Evolutionary conservation across 2,329 filamentous ascomycete genomes (phyloP).

Genomic region (Clarireedia homoeocarpa): DNA sequence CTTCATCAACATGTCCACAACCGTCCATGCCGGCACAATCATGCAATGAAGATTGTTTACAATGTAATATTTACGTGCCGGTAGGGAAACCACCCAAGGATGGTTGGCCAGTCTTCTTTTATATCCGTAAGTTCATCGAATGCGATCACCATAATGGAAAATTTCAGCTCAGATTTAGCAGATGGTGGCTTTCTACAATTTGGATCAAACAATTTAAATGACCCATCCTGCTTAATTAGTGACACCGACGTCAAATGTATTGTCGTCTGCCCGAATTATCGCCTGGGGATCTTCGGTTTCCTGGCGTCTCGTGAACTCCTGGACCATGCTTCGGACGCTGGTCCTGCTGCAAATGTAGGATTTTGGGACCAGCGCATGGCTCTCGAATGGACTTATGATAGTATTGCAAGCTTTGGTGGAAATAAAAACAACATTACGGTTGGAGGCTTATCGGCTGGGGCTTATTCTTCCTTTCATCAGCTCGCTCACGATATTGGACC

Average conservation of each 20-base stretch:
- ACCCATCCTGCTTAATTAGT: conserved; percentile 56
- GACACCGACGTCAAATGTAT: conserved; percentile 50
- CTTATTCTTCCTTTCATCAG: conserved; percentile 24
- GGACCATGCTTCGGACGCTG: neutral
- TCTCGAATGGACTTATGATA: conserved; percentile 50
- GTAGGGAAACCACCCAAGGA: neutral
- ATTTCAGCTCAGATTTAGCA: conserved; percentile 26
- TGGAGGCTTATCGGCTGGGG: conserved; percentile 43
- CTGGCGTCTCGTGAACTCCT: conserved; percentile 1
- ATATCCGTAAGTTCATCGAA: conserved; percentile 1
- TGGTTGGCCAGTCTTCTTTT: conserved; percentile 6
- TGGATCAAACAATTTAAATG: conserved; percentile 1
- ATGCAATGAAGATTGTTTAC: conserved; percentile 5
- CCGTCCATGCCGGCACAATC: neutral
- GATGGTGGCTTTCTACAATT: conserved; percentile 37
- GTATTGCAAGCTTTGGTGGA: conserved; percentile 60
- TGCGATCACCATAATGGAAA: no score
- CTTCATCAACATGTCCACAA: neutral
- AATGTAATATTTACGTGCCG: conserved; percentile 6
- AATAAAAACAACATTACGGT: conserved; percentile 34
- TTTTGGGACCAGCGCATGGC: conserved; percentile 52
- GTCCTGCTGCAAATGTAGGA: conserved; percentile 34
- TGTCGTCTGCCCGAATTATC: conserved; percentile 51
- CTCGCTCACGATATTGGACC: conserved; percentile 14
- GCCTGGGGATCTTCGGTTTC: conserved; percentile 35